Base-by-base conservation (phyloP, 2,329 filamentous ascomycete genomes). In the Trichoderma sp. region DNA sequence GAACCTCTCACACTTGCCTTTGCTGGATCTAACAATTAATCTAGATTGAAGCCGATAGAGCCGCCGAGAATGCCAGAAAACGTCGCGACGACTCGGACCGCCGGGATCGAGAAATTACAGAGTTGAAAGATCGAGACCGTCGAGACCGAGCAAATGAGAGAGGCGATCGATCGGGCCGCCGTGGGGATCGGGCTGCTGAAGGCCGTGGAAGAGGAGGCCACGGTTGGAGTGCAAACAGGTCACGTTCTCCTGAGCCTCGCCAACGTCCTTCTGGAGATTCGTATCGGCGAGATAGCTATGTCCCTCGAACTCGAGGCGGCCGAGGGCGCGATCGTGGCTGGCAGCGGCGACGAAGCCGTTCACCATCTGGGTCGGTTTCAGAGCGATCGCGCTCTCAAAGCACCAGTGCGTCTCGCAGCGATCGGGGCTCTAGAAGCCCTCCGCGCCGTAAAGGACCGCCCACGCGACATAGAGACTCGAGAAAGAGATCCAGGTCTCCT, bases 21-120 rank as follows among this genome's bases (percentile, higher is more conserved):
- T 27, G n/a, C 8, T 45, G 27, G 25, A n/a, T 6, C 27, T 67
- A 57, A 69, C 73, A 25, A 71, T 22, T 5, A 12, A 17, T 17
- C 34, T 54, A 94, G 93, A 88, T 93, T 61, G 90, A 96, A 75
- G 91, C 92, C 39, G 93, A 95, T 72, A 91, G 90, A 77, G 90
- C 90, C 52, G 91, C 91, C 32, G 92, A 95, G 76, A 89, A 92
- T 75, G 87, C 88, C 32, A 89, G 90, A 65, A 86, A 86, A 64
- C 87, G 89, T 73, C 89, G 90, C 71, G 91, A 94, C 74, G 87
- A 90, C 67, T 86, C 91, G 68, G 86, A 89, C 72, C 84, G 87
- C 59, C 89, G 91, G 67, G 92, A 95, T 69, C 88, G 88, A 70
- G 90, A 93, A 63, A 74, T 92, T 50, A 86, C 90, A 70, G 84